A percentile compares a stretch with the other conserved stretches of the same genome.
Evolutionary conservation across 768 basidiomycete genomes (phyloP).

Genomic region (Lentinus brumalis): DNA sequence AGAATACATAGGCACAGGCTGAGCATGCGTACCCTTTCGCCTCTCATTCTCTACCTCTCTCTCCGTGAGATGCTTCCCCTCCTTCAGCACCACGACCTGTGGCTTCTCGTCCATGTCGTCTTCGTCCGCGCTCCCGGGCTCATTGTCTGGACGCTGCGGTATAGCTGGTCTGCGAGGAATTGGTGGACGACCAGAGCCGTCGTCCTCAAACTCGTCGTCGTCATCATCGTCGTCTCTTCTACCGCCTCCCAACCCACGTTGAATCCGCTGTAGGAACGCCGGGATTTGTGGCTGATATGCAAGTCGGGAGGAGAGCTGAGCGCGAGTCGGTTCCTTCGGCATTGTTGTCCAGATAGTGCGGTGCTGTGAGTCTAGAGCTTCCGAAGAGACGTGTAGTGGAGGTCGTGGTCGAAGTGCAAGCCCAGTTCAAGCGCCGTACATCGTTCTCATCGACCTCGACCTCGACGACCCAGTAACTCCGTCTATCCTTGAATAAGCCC

Average conservation of each 20-base stretch:
- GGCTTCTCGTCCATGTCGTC: conserved; percentile 72
- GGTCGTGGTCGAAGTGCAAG: neutral
- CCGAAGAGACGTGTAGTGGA: neutral
- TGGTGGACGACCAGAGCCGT: conserved; percentile 70
- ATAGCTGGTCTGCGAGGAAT: conserved; percentile 75
- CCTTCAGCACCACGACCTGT: conserved; percentile 84
- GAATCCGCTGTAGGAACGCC: conserved; percentile 64
- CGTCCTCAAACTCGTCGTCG: conserved; percentile 59
- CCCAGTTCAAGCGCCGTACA: neutral
- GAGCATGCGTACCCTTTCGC: conserved; percentile 57
- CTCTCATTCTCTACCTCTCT: conserved; percentile 77
- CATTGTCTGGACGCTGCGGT: conserved; percentile 64
- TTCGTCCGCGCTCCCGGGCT: conserved; percentile 75
- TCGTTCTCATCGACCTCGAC: neutral
- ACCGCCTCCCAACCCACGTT: conserved; percentile 59
- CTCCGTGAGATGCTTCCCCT: conserved; percentile 84
- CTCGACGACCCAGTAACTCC: neutral
- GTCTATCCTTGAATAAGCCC: neutral
- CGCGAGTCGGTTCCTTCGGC: conserved; percentile 65
- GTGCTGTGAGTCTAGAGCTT: neutral
- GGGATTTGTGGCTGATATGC: conserved; percentile 64
- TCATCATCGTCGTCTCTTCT: conserved; percentile 39
- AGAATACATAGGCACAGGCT: neutral
- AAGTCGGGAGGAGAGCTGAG: conserved; percentile 72
- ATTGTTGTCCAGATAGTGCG: conserved; percentile 6